Base-by-base conservation (phyloP, 768 basidiomycete genomes). In the Serendipita sp. region DNA sequence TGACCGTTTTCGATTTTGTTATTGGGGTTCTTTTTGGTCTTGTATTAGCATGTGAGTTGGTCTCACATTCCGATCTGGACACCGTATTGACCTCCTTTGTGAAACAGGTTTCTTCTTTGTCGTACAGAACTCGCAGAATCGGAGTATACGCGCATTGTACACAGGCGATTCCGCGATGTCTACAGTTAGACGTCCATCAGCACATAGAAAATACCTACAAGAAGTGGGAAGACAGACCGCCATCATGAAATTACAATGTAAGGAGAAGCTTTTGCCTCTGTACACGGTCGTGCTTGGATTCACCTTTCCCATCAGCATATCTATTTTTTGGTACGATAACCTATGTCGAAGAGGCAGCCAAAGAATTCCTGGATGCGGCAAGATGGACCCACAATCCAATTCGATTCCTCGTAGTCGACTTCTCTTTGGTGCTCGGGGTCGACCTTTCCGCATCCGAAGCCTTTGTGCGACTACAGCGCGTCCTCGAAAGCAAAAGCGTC, bases 391-490 rank as follows among this genome's bases (percentile, higher is more conserved):
- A 76, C 13, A 83, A 83, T 58, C 91, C 92, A 2, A 82, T 98
- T 27, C 85, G 88, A 2, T 99, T 96, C 76, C 81, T 98, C 36
- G 81, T 97, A 5, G 77, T 97, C 50, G 94, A 97, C 69, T 80
- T 97, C 36, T 76, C 86, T 36, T 82, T 91, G 36, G 93, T 92
- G 0, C 82, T 82, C 8, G 93, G 94, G 0, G 86, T 98, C 31
- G 95, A 99, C 73, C 86, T 96, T 81, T 94, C 90, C 0, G 83
- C 94, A 2, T 91, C 94, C 0, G 95, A 98, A 70, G 95, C 94
- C 0, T 91, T 97, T 67, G 88, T 97, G 44, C 82, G 95, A 8
- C 80, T 97, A 5, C 92, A 95, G 67, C 80, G 94, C 4, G 70
- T 97, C 6, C 76, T 97, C 33, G 77, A 81, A 3, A 81, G 82